Evolutionary conservation across 441 rosid genomes (phyloP).

Genomic region (Geranium incanum): DNA sequence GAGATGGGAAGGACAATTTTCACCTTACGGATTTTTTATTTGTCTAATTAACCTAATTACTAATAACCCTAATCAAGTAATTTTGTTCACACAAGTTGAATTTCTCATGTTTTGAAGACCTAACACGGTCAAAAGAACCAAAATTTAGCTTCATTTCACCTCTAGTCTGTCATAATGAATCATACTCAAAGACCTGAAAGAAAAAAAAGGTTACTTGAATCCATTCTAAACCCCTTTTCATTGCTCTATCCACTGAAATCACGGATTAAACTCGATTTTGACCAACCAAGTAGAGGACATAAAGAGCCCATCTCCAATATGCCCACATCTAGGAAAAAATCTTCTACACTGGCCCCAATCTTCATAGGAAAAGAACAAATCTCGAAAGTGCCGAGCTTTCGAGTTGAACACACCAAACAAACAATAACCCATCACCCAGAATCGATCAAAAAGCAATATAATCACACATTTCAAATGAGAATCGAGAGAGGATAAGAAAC

Average conservation of each 20-base stretch:
- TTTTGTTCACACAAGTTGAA: neutral
- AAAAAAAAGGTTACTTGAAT: neutral
- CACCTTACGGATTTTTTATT: neutral
- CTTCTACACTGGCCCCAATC: neutral
- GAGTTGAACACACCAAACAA: neutral
- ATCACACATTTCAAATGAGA: neutral
- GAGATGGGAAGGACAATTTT: neutral
- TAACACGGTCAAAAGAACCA: neutral
- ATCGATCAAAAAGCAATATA: neutral
- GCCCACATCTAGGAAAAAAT: neutral
- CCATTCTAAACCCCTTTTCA: neutral
- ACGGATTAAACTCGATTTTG: neutral
- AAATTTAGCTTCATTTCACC: neutral
- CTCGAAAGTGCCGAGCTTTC: neutral
- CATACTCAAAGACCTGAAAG: neutral
- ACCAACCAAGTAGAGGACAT: neutral
- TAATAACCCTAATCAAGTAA: neutral
- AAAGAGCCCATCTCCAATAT: neutral
- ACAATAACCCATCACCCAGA: conserved; percentile 19
- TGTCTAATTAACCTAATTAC: neutral
- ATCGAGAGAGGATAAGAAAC: conserved; percentile 24
- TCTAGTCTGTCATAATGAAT: neutral
- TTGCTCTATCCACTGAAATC: neutral
- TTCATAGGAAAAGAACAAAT: neutral
- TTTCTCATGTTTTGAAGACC: neutral